Evolutionary conservation across 108 stramenopile genomes (phyloP), one percentile per base, ranked within the genome.

Genomic region (Chaetoceros muelleri): DNA sequence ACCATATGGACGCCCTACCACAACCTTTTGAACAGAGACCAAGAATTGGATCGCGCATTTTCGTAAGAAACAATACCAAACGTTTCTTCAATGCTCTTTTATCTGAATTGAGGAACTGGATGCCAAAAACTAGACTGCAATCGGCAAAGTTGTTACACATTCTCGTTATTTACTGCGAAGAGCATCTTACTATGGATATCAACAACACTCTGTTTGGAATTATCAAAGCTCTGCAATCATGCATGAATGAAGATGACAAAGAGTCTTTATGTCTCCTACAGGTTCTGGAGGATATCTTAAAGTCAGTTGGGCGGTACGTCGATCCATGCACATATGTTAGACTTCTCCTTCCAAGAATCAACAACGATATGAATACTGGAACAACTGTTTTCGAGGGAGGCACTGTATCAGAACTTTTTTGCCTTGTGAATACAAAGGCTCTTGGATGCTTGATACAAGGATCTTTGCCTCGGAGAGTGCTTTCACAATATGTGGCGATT

Each of bases 51-150:
- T 74, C 81, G 2, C 69, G 89, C 22, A 56, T 86, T 16, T 88
- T 77, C 60, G 80, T 87, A 16, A 77, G 89, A 21, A 50, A 62
- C 22, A 81, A 80, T 55, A 66, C 84, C 8, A 59, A 69, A 28
- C 53, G 89, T 18, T 82, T 86, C 55, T 76, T 83, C 62, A 52
- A 53, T 46, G 80, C 86, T 27, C 51, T 86, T n/a, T 48, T 91
- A 40, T 44, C 26, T 24, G 89, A 91, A 70, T 61, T 91, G 29
- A 67, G 61, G n/a, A 76, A 56, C 64, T 84, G 78, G 82, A 60
- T 28, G 17, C 58, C 46, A 3, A 28, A 68, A 24, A 75, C 71
- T 2, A 62, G 75, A 20, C 47, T 49, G 16, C 56, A 65, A 51
- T 70, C 71, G 2, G 72, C 61, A 2, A 57, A 69, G 30, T 57